Percentiles rank a stretch among this genome's conserved stretches.
Conservation (phyloP, 306 rosid genomes). For the Arachis stenosperma region DNA sequence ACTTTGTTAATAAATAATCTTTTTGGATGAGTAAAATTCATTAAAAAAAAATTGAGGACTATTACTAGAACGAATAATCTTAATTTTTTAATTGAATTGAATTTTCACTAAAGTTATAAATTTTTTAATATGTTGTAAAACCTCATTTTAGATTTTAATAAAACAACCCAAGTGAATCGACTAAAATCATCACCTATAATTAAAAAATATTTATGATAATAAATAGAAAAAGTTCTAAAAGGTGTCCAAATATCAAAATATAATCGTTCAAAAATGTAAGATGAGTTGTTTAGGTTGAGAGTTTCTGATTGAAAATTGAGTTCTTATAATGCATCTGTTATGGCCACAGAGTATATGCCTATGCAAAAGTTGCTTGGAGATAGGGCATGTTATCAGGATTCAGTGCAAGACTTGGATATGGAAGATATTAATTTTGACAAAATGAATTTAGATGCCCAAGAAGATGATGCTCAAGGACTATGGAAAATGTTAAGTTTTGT, state of each 20-base stretch:
- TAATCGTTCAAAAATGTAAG: constrained; percentile 46
- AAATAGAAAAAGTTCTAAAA: no score
- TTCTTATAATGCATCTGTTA: constrained; percentile 56
- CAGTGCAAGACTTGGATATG: constrained; percentile 11
- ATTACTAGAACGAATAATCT: no score
- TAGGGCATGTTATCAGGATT: constrained; percentile 39
- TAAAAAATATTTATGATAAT: no score
- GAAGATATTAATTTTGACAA: constrained; percentile 48
- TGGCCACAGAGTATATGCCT: constrained; percentile 79
- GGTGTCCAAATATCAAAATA: no score
- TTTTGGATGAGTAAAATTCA: background rate
- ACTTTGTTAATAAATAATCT: background rate
- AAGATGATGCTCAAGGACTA: constrained; percentile 32
- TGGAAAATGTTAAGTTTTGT: no score
- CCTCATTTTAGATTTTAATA: background rate
- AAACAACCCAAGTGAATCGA: no score
- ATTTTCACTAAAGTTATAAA: background rate
- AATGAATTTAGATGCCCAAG: constrained; percentile 54
- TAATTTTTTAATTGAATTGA: no score
- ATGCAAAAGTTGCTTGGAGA: constrained; percentile 69
- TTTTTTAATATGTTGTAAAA: background rate
- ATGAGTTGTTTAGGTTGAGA: constrained; percentile 60
- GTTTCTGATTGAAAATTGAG: constrained; percentile 42
- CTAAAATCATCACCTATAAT: no score
- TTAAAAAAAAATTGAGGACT: no score